A percentile compares a stretch with the other conserved stretches of the same genome.
Evolutionary conservation across 2,329 filamentous ascomycete species (phyloP).

Genomic region (Nothophoma quercina): DNA sequence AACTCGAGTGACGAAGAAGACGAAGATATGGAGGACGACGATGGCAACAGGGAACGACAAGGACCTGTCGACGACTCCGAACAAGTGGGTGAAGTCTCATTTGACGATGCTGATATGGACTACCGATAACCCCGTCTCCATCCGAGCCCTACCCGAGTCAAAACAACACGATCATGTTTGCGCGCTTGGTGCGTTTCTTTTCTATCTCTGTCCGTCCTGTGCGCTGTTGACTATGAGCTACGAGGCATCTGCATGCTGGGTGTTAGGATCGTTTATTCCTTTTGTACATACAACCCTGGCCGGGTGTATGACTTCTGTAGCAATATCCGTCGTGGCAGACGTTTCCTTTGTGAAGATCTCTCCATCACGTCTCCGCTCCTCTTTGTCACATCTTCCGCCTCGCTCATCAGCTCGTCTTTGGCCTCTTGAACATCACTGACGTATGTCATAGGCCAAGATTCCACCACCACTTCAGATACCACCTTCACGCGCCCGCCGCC

Average conservation of each 20-base stretch:
- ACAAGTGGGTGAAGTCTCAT: conserved; percentile 72
- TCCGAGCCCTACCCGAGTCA: conserved; percentile 25
- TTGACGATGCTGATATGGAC: conserved; percentile 68
- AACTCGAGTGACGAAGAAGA: conserved; percentile 97
- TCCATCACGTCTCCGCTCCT: conserved; percentile 4
- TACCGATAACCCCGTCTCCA: conserved; percentile 57
- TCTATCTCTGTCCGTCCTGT: conserved; percentile 21
- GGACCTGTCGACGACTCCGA: conserved; percentile 63
- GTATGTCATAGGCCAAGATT: conserved; percentile 37
- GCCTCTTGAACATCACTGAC: conserved; percentile 48
- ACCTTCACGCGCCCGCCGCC: conserved; percentile 83
- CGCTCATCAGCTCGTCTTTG: conserved; percentile 16
- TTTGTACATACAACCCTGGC: conserved; percentile 39
- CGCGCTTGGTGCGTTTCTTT: conserved; percentile 51
- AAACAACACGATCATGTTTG: conserved; percentile 41
- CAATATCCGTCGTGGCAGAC: conserved; percentile 37
- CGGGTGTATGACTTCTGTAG: conserved; percentile 42
- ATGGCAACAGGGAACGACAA: conserved; percentile 68
- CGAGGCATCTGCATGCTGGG: conserved; percentile 20
- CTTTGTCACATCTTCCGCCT: not conserved
- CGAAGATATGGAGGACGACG: conserved; percentile 87
- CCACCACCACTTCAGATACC: conserved; percentile 76
- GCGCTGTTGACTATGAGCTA: conserved; percentile 21
- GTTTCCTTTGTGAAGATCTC: conserved; percentile 19
- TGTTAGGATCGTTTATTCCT: conserved; percentile 17